Evolutionary conservation across 495 filamentous ascomycete species (phyloP), one percentile per base, ranked within the genome.

Genomic region (Talaromyces stipitatus): DNA sequence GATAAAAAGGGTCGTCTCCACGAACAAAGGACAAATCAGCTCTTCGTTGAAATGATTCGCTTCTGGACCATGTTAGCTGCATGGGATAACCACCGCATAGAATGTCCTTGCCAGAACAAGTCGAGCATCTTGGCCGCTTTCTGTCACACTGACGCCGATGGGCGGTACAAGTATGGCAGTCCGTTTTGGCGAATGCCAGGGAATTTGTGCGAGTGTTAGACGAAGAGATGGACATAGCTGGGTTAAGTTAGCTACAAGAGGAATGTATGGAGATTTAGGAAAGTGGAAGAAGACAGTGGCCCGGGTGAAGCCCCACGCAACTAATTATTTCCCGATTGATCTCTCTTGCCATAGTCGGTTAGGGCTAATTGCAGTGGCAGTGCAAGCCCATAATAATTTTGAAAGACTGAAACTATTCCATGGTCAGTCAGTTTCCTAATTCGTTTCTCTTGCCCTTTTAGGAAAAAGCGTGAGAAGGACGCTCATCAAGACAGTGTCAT

Each of bases 111-210:
- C 11, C 16, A 18, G 50, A 52, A 33, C 50, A 52, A 11, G 14
- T 12, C 2, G 50, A 52, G 26, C 50, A 52, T 52, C 24, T 52
- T 29, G 50, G 50, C n/a, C 50, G 50, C 27, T 52, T 52, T 16
- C 50, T 52, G 27, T 52, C 50, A 14, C 50, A 52, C 29, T 27
- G 50, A 20, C 26, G 50, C 27, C 32, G 26, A 52, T 52, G 23
- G 14, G 50, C 50, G 28, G 50, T 30, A 14, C 50, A 52, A 20
- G 50, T 52, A 30, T 52, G 50, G 12, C 50, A 52, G 11, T 52
- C 50, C 3, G 50, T 52, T 52, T 52, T 52, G 27, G 50, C 50
- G 32, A 52, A 52, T 28, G 50, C 50, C 16, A 52, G 50, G 10
- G 50, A 52, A 14, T 52, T 52, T 30, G 50, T 52, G 50, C 50